Evolutionary conservation across 192 early-diverging fungal genomes (phyloP).

Genomic region (Podila epigama): DNA sequence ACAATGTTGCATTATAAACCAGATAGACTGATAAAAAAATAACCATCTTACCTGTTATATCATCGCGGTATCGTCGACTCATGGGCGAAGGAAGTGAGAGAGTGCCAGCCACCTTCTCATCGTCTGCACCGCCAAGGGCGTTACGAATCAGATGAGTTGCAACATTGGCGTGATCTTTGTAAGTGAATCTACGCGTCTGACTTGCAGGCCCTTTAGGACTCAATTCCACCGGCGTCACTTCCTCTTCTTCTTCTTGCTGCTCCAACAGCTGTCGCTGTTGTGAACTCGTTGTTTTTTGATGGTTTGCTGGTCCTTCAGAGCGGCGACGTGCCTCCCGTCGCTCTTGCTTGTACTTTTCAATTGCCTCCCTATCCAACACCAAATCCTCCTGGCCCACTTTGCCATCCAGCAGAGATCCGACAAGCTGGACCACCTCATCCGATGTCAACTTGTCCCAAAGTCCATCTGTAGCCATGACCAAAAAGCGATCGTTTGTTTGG

Average conservation of each 20-base stretch:
- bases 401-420: conserved; percentile 54
- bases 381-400: conserved; percentile 29
- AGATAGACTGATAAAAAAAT: neutral
- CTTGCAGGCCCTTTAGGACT: conserved; percentile 12
- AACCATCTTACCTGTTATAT: conserved; percentile 67
- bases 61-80: conserved; percentile 78
- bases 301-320: too few relatives aligned
- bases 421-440: conserved; percentile 61
- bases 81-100: conserved; percentile 70
- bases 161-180: conserved; percentile 63
- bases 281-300: neutral
- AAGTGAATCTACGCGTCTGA: conserved; percentile 31
- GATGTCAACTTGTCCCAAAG: conserved; percentile 80
- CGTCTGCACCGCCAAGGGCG: conserved; percentile 68
- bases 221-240: conserved; percentile 18
- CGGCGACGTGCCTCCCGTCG: too few relatives aligned
- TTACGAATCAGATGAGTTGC: conserved; percentile 77
- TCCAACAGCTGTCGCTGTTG: neutral
- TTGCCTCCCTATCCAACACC: conserved; percentile 16
- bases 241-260: conserved; percentile 21
- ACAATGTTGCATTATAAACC: too few relatives aligned
- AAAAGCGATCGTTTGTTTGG: conserved; percentile 65
- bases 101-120: conserved; percentile 65
- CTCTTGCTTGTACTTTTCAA: neutral
- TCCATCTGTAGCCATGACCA: conserved; percentile 86